Evolutionary conservation across 352 stramenopile species (phyloP).

Genomic region (Blastocystis sp.): DNA sequence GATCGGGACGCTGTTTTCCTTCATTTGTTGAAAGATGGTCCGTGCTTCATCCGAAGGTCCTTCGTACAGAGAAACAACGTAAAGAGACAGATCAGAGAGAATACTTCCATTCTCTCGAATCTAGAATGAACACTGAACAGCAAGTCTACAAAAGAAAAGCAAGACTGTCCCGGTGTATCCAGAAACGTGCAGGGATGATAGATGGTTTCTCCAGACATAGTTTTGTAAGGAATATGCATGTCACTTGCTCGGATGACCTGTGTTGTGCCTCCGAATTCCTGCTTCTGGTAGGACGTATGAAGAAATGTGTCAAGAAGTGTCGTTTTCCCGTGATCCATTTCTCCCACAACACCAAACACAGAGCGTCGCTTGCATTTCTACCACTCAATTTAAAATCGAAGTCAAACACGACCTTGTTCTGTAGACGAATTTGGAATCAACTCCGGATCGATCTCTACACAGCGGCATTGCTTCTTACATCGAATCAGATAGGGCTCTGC

Average conservation of each 20-base stretch:
- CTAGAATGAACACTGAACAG: neutral
- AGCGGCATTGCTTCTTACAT: constrained; percentile 14
- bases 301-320: constrained; percentile 14
- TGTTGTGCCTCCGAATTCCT: constrained; percentile 41
- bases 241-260: constrained; percentile 43
- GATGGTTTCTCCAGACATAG: neutral
- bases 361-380: neutral
- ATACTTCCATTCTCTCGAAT: constrained; percentile 57
- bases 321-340: constrained; percentile 60
- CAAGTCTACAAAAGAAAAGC: neutral
- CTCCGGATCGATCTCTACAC: constrained; percentile 46
- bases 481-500: neutral
- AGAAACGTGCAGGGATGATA: constrained; percentile 23
- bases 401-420: neutral
- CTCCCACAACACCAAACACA: neutral
- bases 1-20: neutral
- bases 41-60: constrained; percentile 31
- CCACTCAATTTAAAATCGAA: neutral
- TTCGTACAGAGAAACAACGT: constrained; percentile 32
- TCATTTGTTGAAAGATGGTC: neutral
- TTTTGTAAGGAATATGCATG: neutral
- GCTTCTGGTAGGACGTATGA: constrained; percentile 8
- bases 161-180: constrained; percentile 40
- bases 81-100: constrained; percentile 22
- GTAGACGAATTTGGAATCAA: neutral